Base-by-base conservation (phyloP, 192 early-diverging fungal genomes). In the Umbelopsis vinacea region DNA sequence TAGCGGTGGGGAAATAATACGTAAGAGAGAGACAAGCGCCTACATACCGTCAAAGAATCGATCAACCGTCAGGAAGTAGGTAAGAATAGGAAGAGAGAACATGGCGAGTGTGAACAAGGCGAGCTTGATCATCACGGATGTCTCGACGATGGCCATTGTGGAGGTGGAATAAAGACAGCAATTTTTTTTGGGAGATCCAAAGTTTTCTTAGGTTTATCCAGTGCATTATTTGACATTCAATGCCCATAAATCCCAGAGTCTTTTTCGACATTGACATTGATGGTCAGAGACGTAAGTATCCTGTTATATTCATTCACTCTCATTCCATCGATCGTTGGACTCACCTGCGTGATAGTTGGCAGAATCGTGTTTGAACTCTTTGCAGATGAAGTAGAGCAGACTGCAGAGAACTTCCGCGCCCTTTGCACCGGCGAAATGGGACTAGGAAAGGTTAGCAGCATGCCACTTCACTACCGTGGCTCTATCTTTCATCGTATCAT, bases 351-450 rank as follows among this genome's bases (percentile, higher is more conserved):
- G 4, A 50, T 10, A 81, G 79, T 77, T 66, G 79, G 79, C 48
- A 80, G 89, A 69, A 83, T 90, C 60, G 80, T 86, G 45, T 87
- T 95, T 74, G 92, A 93, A 81, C 77, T 90, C 3, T 90, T 86
- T 73, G 84, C 82, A 11, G 80, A 89, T 79, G 84, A 86, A 69
- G 88, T 86, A 0, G 88, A 88, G 68, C 82, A 81, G 40, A 93
- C 93, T 2, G 90, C 85, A 7, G 93, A 92, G 54, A 94, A 94
- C 81, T 94, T 94, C 78, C 87, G 92, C 2, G 88, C 89, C 8
- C 87, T 98, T 12, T 97, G 95, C 76, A 96, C 96, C 2, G 95
- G 87, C 21, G 93, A 93, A 74, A 82, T 83, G 24, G 92, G 92
- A 7, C 46, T 86, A 17, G 85, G 86, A 15, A 85, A 87, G 40